Conservation (phyloP, 768 basidiomycete genomes). For the Amanita muscaria region DNA sequence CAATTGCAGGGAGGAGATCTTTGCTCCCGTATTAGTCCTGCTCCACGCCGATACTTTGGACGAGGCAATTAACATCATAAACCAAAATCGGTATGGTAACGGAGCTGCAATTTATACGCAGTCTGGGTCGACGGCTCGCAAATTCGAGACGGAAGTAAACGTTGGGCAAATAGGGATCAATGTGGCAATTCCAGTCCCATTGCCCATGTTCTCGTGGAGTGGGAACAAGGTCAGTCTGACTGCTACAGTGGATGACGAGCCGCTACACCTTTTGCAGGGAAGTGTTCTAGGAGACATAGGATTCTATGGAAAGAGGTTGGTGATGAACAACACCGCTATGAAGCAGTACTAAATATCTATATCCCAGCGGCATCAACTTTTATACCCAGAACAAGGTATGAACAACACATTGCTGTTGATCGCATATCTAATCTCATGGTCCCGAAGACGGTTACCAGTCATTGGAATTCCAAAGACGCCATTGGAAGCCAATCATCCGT, state of each 20-base stretch:
- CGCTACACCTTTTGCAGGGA: constrained; percentile 26
- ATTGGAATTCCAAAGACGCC: constrained; percentile 88
- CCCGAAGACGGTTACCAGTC: constrained; percentile 75
- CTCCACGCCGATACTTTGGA: constrained; percentile 78
- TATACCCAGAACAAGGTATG: constrained; percentile 89
- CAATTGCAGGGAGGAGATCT: constrained; percentile 75
- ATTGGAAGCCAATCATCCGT: constrained; percentile 73
- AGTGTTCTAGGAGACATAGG: constrained; percentile 80
- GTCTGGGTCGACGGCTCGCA: constrained; percentile 89
- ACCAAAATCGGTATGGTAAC: constrained; percentile 86
- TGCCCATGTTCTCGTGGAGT: constrained; percentile 93
- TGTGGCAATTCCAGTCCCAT: constrained; percentile 85
- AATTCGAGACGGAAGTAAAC: constrained; percentile 83
- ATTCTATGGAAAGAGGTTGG: constrained; percentile 83
- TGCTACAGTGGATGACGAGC: background rate
- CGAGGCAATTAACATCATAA: constrained; percentile 85
- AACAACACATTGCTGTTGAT: background rate
- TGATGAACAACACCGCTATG: constrained; percentile 8
- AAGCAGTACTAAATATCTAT: background rate
- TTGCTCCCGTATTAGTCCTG: constrained; percentile 82
- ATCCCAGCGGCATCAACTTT: constrained; percentile 76
- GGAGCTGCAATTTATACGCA: constrained; percentile 96
- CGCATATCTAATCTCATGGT: constrained; percentile 4
- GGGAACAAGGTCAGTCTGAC: constrained; percentile 64
- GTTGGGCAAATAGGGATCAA: constrained; percentile 93